Conservation (phyloP, 1,139 yeast species). For the Hyphopichia fennica region DNA sequence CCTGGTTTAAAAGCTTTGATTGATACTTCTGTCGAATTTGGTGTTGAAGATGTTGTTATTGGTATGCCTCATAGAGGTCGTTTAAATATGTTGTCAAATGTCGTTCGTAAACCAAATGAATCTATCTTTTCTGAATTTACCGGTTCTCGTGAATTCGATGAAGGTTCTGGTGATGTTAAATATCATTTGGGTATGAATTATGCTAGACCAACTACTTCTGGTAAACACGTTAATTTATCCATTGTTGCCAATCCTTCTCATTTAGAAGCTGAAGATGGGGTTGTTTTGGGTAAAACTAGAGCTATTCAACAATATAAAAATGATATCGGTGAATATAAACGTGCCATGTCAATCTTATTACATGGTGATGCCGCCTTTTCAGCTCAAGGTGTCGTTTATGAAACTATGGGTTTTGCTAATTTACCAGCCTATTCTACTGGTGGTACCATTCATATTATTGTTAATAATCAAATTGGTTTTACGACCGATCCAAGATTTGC, state of each 20-base stretch:
- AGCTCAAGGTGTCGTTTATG: slow-evolving; percentile 98
- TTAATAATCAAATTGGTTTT: slow-evolving; percentile 98
- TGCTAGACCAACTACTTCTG: slow-evolving; percentile 97
- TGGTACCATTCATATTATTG: slow-evolving; percentile 95
- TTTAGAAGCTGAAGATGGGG: slow-evolving; percentile 98
- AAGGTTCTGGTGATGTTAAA: slow-evolving; percentile 98
- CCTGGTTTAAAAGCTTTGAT: slow-evolving; percentile 97
- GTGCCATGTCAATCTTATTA: slow-evolving; percentile 88
- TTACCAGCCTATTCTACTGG: slow-evolving; percentile 97
- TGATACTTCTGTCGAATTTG: slow-evolving; percentile 89
- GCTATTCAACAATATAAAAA: slow-evolving; percentile 91
- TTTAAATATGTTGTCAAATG: slow-evolving; percentile 94
- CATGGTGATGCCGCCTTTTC: slow-evolving; percentile 99
- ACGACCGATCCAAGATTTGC: slow-evolving; percentile 98
- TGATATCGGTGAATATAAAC: slow-evolving; percentile 77
- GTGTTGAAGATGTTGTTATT: slow-evolving; percentile 92
- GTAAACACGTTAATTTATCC: slow-evolving; percentile 92
- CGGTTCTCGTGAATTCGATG: slow-evolving; percentile 82
- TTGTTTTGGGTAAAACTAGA: slow-evolving; percentile 96
- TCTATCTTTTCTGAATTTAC: slow-evolving; percentile 94
- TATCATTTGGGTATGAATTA: slow-evolving; percentile 99
- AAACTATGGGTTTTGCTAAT: slow-evolving; percentile 91
- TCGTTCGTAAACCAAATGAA: slow-evolving; percentile 97
- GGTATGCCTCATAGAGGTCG: slow-evolving; percentile 99
- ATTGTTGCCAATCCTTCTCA: slow-evolving; percentile 98